These are phyloP conservation scores for Schizothecium vesticola DNA, from an alignment of 495 filamentous ascomycete genomes.

Conservation along the genomic window DNA sequence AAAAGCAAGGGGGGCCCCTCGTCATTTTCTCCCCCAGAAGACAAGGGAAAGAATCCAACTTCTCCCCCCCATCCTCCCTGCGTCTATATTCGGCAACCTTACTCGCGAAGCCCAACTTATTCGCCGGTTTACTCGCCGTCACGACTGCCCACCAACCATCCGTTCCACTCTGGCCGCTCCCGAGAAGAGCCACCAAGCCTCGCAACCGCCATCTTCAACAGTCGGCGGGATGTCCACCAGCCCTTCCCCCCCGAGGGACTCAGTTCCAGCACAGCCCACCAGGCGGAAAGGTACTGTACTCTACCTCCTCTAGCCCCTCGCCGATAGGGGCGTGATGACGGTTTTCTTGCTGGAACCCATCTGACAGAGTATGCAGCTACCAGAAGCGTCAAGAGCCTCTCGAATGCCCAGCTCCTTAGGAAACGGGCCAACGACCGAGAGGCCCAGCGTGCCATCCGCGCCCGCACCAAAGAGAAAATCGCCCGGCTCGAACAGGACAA, in stretches of 20 bases:
- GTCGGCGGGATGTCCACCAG: neutral
- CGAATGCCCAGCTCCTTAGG: slow-evolving; percentile 63
- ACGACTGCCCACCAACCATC: neutral
- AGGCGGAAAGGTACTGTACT: slow-evolving; percentile 29
- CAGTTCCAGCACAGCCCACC: neutral
- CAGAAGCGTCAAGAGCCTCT: slow-evolving; percentile 66
- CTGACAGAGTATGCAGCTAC: slow-evolving; percentile 38
- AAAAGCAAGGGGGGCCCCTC: neutral
- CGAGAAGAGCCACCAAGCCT: neutral
- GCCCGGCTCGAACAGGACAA: slow-evolving; percentile 68
- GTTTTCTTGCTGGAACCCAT: neutral
- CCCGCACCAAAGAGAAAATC: slow-evolving; percentile 76
- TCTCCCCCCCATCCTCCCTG: neutral
- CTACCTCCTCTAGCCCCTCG: neutral
- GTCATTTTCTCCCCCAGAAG: neutral
- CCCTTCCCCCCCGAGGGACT: neutral
- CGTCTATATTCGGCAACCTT: neutral
- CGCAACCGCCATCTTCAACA: neutral
- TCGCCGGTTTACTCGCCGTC: neutral
- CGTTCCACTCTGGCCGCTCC: neutral
- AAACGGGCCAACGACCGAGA: slow-evolving; percentile 88
- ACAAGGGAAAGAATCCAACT: neutral
- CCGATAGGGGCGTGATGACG: neutral
- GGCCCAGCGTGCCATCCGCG: slow-evolving; percentile 79
- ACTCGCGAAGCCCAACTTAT: neutral